phyloP scores from a whole-genome alignment of 192 early-diverging fungal species.

The Coemansia sp. region DNA sequence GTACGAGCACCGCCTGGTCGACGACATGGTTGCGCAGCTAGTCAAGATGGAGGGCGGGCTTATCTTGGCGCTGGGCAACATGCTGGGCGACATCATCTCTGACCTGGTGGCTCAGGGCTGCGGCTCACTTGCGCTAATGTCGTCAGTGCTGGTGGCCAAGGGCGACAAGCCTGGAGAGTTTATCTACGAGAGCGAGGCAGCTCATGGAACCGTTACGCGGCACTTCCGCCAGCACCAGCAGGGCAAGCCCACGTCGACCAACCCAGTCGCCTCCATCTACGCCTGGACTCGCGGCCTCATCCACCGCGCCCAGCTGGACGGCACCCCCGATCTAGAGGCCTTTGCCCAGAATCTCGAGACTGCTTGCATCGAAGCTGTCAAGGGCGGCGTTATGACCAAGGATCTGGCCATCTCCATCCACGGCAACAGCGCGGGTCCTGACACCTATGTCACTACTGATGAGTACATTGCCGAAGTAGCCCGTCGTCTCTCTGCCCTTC shows the following conservation, averaged over 20 bases:
- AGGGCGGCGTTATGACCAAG: slow-evolving; percentile 93
- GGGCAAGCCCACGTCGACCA: slow-evolving; percentile 92
- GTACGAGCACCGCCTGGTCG: slow-evolving; percentile 98
- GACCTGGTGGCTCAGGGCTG: slow-evolving; percentile 97
- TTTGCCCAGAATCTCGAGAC: slow-evolving; percentile 83
- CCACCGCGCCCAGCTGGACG: slow-evolving; percentile 94
- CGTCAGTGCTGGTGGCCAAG: slow-evolving; percentile 91
- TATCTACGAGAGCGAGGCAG: slow-evolving; percentile 90
- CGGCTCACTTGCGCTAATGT: slow-evolving; percentile 94
- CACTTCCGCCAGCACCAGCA: slow-evolving; percentile 97
- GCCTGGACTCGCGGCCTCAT: slow-evolving; percentile 93
- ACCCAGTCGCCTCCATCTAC: slow-evolving; percentile 97
- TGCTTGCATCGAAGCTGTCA: slow-evolving; percentile 89
- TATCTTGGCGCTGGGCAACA: slow-evolving; percentile 95
- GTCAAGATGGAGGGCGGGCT: slow-evolving; percentile 94
- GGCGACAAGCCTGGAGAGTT: slow-evolving; percentile 79
- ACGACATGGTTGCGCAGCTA: slow-evolving; percentile 98
- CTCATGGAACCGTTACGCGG: slow-evolving; percentile 96
- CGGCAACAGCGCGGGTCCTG: slow-evolving; percentile 70
- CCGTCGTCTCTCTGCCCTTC: slow-evolving; percentile 55
- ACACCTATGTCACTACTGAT: slow-evolving; percentile 86
- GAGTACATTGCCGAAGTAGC: slow-evolving; percentile 89
- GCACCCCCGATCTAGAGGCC: slow-evolving; percentile 68
- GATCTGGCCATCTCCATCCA: slow-evolving; percentile 96
- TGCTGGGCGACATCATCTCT: slow-evolving; percentile 95